Evolutionary conservation across 768 basidiomycete genomes (phyloP).

Genomic region (Leccinum imitatum): DNA sequence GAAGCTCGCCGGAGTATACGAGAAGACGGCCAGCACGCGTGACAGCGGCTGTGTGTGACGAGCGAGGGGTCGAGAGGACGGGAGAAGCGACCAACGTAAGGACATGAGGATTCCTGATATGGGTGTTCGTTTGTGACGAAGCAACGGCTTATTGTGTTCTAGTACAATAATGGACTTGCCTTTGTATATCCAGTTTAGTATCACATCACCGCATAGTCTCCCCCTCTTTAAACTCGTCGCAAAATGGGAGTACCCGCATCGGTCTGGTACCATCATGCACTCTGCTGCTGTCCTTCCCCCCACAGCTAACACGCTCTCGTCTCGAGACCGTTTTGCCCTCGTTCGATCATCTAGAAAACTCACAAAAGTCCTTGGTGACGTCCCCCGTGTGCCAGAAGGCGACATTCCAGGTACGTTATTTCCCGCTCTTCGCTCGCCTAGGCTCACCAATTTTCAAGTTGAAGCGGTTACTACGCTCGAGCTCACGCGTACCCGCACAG

Average conservation of each 20-base stretch:
- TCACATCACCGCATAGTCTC: conserved; percentile 6
- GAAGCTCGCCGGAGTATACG: conserved; percentile 45
- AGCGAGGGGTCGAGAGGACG: conserved; percentile 32
- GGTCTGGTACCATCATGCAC: conserved; percentile 27
- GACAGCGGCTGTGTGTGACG: conserved; percentile 42
- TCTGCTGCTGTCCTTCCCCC: conserved; percentile 41
- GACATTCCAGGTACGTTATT: conserved; percentile 1
- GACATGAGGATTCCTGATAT: conserved; percentile 11
- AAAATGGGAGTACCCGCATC: neutral
- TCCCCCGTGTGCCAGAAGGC: conserved; percentile 55
- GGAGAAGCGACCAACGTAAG: conserved; percentile 31
- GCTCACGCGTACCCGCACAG: conserved; percentile 1
- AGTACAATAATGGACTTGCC: conserved; percentile 13
- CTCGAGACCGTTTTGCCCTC: conserved; percentile 53
- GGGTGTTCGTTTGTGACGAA: conserved; percentile 1
- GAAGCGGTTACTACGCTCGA: neutral
- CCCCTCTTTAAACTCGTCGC: conserved; percentile 14
- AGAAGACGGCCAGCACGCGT: conserved; percentile 28
- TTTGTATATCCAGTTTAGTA: conserved; percentile 22
- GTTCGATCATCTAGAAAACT: conserved; percentile 60
- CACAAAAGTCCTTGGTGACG: conserved; percentile 54
- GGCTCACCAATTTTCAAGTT: neutral
- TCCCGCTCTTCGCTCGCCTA: neutral
- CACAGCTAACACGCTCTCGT: conserved; percentile 54
- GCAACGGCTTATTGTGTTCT: conserved; percentile 6